Evolutionary conservation across 176 grass and related monocot genomes (phyloP).

Genomic region (Raddia guianensis): DNA sequence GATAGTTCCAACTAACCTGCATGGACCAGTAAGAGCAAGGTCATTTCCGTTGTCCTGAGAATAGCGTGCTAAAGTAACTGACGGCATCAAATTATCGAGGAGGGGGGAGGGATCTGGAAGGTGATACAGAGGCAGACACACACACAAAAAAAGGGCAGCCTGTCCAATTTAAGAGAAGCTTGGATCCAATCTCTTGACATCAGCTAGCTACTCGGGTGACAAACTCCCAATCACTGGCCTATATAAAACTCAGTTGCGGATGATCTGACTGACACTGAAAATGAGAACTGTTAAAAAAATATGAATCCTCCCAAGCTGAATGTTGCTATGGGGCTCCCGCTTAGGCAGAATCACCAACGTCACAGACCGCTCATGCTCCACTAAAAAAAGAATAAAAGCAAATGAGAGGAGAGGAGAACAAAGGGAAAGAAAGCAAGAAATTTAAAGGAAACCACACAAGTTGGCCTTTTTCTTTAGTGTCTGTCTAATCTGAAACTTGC

Average conservation of each 20-base stretch:
- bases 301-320: background rate
- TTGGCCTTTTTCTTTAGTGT: slow-evolving; percentile 33
- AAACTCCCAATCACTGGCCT: slow-evolving; percentile 21
- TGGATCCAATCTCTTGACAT: slow-evolving; percentile 39
- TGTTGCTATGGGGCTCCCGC: background rate
- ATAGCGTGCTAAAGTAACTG: background rate
- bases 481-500: slow-evolving; percentile 25
- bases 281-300: background rate
- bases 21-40: background rate
- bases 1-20: slow-evolving; percentile 14
- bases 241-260: slow-evolving; percentile 38
- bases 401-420: background rate
- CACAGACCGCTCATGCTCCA: slow-evolving; percentile 35
- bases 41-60: background rate
- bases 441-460: background rate
- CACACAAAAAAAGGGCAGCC: background rate
- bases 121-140: background rate
- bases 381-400: slow-evolving; percentile 37
- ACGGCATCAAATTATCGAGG: background rate
- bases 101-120: background rate
- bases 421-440: background rate
- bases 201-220: slow-evolving; percentile 7
- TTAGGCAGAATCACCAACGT: slow-evolving; percentile 31
- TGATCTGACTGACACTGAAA: slow-evolving; percentile 45
- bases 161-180: slow-evolving; percentile 17